Conservation (phyloP, 1,284 basidiomycete species). For the Apiotrichum mycotoxinovorans region DNA sequence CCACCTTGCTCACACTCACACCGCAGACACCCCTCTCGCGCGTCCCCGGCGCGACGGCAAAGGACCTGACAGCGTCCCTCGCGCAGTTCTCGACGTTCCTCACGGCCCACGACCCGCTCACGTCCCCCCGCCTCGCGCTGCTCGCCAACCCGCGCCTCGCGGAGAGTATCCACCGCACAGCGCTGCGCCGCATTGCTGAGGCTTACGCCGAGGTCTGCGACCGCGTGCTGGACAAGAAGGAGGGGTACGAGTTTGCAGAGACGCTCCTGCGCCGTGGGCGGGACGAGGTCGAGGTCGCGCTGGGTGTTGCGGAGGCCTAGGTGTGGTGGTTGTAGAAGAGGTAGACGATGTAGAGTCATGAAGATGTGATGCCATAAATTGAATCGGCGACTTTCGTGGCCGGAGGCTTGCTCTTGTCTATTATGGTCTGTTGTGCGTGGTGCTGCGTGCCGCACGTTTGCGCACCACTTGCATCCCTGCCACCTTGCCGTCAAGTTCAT, state of each 20-base stretch:
- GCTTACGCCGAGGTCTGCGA: slow-evolving; percentile 70
- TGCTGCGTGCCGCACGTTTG: no score
- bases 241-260: slow-evolving; percentile 79
- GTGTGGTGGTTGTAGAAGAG: neutral
- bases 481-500: no score
- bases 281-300: slow-evolving; percentile 52
- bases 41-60: slow-evolving; percentile 43
- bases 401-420: no score
- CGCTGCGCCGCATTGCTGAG: slow-evolving; percentile 62
- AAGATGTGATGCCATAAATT: no score
- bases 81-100: slow-evolving; percentile 51
- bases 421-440: no score
- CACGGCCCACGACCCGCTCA: slow-evolving; percentile 49
- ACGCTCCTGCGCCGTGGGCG: slow-evolving; percentile 71
- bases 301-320: slow-evolving; percentile 40
- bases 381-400: no score
- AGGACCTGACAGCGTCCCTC: slow-evolving; percentile 41
- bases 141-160: slow-evolving; percentile 67
- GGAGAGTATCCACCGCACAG: slow-evolving; percentile 67
- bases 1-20: neutral
- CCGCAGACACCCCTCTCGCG: slow-evolving; percentile 58
- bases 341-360: slow-evolving; percentile 44
- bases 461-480: no score
- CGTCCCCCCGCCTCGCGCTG: slow-evolving; percentile 63
- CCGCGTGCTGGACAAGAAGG: slow-evolving; percentile 66